These are phyloP conservation scores for Chlamydomonas reinhardtii DNA, from an alignment of 163 green algal species.

Conservation along the genomic window DNA sequence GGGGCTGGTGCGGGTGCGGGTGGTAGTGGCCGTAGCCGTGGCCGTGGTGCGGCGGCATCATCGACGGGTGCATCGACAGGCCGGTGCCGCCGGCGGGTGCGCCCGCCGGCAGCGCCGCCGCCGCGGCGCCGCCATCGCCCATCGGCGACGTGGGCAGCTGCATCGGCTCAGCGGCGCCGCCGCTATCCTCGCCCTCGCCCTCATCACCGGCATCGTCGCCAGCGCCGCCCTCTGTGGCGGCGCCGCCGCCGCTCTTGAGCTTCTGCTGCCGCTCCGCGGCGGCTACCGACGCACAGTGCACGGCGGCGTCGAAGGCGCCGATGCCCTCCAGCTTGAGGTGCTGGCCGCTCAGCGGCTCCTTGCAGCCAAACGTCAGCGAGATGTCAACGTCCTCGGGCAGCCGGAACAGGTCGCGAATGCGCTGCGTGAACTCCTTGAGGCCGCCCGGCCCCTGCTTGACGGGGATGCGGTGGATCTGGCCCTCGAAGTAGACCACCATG, in stretches of 20 bases:
- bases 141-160: too few species aligned
- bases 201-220: not conserved
- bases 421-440: conserved; percentile 68
- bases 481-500: conserved; percentile 81
- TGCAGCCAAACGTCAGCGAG: conserved; percentile 76
- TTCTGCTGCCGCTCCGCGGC: conserved; percentile 75
- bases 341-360: conserved; percentile 70
- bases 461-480: conserved; percentile 75
- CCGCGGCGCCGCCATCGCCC: too few species aligned
- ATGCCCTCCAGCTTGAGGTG: conserved; percentile 81
- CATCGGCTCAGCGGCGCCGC: not conserved
- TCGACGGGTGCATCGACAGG: not conserved
- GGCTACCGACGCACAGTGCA: conserved; percentile 76
- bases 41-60: not conserved
- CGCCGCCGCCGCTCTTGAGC: conserved; percentile 47
- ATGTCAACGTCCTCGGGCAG: conserved; percentile 79
- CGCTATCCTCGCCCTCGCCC: not conserved
- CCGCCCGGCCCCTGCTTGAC: conserved; percentile 71
- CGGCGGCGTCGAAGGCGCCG: conserved; percentile 75
- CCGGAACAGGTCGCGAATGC: conserved; percentile 63
- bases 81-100: not conserved
- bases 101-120: too few species aligned
- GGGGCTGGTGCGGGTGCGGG: not conserved
- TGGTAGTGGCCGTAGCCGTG: not conserved
- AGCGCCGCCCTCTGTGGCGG: not conserved